Conservation (phyloP, 306 rosid species). For the Corylus avellana region DNA sequence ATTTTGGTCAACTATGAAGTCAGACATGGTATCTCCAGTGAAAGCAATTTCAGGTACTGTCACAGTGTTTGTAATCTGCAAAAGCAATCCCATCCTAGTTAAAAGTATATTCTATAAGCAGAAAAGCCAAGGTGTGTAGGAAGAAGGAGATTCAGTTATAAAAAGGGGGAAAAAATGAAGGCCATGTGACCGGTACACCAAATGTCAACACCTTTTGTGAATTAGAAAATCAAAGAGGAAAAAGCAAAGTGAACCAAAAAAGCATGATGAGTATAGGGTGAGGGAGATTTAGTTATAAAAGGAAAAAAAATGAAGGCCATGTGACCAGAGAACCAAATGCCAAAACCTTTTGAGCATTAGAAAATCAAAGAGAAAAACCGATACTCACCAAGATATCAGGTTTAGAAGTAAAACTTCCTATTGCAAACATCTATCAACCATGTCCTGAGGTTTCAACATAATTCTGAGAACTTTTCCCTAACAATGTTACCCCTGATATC, state of each 20-base stretch:
- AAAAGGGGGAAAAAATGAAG: background rate
- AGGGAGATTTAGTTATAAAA: background rate
- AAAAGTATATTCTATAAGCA: conserved; percentile 6
- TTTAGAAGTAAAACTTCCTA: background rate
- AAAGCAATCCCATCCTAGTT: conserved; percentile 26
- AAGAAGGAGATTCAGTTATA: too few species aligned
- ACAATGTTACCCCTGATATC: background rate
- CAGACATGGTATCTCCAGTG: conserved; percentile 88
- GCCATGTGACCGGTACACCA: background rate
- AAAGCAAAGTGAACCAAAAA: background rate
- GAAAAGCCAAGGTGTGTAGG: background rate
- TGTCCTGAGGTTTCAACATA: background rate
- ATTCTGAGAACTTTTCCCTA: background rate
- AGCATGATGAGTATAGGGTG: background rate
- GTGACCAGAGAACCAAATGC: background rate
- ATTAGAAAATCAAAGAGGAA: background rate
- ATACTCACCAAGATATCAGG: background rate
- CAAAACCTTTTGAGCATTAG: background rate
- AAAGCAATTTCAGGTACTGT: conserved; percentile 86
- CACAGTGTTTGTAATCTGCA: conserved; percentile 77
- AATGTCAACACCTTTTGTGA: background rate
- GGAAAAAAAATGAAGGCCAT: background rate
- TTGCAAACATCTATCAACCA: background rate
- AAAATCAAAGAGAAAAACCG: background rate
- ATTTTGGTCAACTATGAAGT: conserved; percentile 62